Evolutionary conservation across 2,329 filamentous ascomycete genomes (phyloP), one percentile per base, ranked within the genome.

Genomic region (Onygena corvina): DNA sequence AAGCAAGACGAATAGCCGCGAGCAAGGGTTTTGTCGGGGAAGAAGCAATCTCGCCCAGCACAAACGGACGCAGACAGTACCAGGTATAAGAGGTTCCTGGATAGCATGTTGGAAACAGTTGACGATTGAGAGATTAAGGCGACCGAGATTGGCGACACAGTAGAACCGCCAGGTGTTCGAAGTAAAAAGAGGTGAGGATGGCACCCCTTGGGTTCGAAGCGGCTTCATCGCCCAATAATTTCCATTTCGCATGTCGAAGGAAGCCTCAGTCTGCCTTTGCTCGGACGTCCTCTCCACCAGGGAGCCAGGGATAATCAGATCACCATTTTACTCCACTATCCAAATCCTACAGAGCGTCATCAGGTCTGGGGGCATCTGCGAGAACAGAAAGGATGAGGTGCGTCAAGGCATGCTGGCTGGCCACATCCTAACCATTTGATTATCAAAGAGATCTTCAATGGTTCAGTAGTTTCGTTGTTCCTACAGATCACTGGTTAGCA

Each of bases 31-130:
- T 57, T 55, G n/a, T 60, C 49, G 2, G 61, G 61, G 9, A 55
- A 64, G 46, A 62, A 64, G 42, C 62, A 64, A n/a, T 23, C 36
- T 23, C 36, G 16, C 14, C 18, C 36, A 23, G 36, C 36, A 21
- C 20, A 40, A n/a, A 25, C 8, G 2, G 36, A 18, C 11, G 36
- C 36, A 40, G 36, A 8, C 36, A 40, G 25, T 8, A 40, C 18
- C 36, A 40, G 20, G 25, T 40, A 40, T 11, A 40, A 23, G 18
- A 40, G 18, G 7, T 23, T 40, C 36, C 36, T 40, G 18, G 36
- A 23, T 40, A 40, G 11, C 36, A 40, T 40, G 14, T 40, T 23
- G 34, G 3, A 4, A 23, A 23, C n/a, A 23, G 18, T 18, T 3
- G n/a, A 11, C 8, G n/a, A 4, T 23, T 18, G 9, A 4, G 20